Evolutionary conservation across 768 basidiomycete species (phyloP).

Genomic region (Psilocybe cyanescens): DNA sequence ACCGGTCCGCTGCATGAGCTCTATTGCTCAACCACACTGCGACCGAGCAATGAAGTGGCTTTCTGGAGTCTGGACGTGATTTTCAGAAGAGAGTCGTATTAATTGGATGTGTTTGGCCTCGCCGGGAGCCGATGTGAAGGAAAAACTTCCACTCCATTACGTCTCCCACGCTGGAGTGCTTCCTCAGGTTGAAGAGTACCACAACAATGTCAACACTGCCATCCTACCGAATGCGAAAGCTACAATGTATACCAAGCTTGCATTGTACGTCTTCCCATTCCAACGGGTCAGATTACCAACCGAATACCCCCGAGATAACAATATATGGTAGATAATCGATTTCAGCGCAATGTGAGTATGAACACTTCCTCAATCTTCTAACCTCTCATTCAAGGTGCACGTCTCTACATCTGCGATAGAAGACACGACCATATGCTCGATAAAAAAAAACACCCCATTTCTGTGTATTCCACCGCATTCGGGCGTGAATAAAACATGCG

Average conservation of each 20-base stretch:
- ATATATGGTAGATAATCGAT: not conserved
- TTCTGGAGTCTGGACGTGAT: too few relatives aligned
- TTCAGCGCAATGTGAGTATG: not conserved
- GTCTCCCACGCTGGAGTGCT: too few relatives aligned
- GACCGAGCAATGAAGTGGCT: too few relatives aligned
- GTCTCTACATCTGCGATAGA: not conserved
- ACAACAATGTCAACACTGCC: too few relatives aligned
- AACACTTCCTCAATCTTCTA: not conserved
- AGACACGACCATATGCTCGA: not conserved
- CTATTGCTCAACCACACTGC: too few relatives aligned
- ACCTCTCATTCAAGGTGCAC: not conserved
- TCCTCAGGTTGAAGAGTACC: too few relatives aligned
- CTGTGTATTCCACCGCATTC: not conserved
- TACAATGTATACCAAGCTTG: not conserved
- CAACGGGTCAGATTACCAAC: not conserved
- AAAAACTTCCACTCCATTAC: too few relatives aligned
- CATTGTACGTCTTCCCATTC: not conserved
- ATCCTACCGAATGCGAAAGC: not conserved
- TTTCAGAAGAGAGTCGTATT: too few relatives aligned
- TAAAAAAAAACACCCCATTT: not conserved
- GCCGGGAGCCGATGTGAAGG: too few relatives aligned
- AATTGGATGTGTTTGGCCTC: too few relatives aligned
- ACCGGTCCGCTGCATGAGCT: too few relatives aligned
- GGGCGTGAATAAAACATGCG: not conserved
- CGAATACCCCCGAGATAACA: not conserved